These are phyloP conservation scores for Scheffersomyces amazonensis DNA, from an alignment of 805 yeast genomes.

Conservation along the genomic window DNA sequence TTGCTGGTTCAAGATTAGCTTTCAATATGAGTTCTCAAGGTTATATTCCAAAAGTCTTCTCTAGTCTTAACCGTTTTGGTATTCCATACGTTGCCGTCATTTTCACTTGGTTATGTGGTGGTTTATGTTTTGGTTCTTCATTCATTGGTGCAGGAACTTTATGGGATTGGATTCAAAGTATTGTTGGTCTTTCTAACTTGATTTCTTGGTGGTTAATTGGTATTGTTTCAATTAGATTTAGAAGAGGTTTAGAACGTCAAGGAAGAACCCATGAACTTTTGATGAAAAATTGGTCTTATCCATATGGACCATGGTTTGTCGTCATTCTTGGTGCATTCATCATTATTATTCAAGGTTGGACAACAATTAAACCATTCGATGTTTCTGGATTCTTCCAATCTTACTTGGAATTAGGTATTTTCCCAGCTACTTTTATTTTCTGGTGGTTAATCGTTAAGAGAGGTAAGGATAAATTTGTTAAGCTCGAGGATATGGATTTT, in stretches of 20 bases:
- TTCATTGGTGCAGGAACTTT: constrained; percentile 52
- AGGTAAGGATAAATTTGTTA: constrained; percentile 40
- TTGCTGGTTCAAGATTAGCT: constrained; percentile 48
- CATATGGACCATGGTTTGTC: constrained; percentile 49
- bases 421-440: constrained; percentile 41
- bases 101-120: constrained; percentile 52
- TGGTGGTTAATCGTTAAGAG: constrained; percentile 47
- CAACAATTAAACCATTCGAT: constrained; percentile 46
- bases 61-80: constrained; percentile 39
- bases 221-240: constrained; percentile 47
- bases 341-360: constrained; percentile 54
- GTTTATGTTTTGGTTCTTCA: constrained; percentile 59
- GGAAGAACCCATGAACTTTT: constrained; percentile 40
- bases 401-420: constrained; percentile 46
- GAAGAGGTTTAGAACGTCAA: constrained; percentile 44
- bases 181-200: constrained; percentile 53
- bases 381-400: constrained; percentile 40
- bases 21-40: constrained; percentile 51
- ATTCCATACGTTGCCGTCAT: constrained; percentile 50
- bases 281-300: constrained; percentile 50
- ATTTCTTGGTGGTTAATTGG: constrained; percentile 50
- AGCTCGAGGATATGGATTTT: constrained; percentile 49
- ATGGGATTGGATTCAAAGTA: constrained; percentile 52
- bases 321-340: constrained; percentile 42
- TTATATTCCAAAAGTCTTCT: constrained; percentile 42